Conservation (phyloP, 208 protist genomes). For the Crithidia bombi region DNA sequence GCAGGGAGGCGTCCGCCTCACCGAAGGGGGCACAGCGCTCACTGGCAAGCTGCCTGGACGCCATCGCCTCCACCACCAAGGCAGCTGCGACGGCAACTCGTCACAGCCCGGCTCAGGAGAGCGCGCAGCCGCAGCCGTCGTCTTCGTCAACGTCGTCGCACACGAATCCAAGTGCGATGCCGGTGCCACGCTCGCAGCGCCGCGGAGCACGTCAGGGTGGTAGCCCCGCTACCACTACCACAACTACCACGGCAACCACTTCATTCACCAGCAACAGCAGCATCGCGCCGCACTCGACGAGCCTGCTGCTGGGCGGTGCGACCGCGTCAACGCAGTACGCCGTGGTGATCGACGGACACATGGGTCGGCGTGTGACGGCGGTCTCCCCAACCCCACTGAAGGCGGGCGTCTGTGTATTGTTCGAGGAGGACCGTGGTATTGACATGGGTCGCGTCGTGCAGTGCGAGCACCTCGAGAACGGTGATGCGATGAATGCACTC, state of each 20-base stretch:
- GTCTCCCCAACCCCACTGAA: conserved; percentile 33
- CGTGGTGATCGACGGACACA: conserved; percentile 61
- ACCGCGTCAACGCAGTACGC: conserved; percentile 24
- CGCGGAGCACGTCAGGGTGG: conserved; percentile 7
- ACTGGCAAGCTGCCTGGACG: conserved; percentile 34
- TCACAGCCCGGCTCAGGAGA: neutral
- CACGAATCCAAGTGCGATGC: conserved; percentile 19
- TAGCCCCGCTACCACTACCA: too few relatives aligned
- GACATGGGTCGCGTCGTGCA: conserved; percentile 78
- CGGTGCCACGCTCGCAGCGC: conserved; percentile 27
- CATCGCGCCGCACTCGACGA: neutral
- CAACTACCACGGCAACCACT: neutral
- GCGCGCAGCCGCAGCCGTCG: neutral
- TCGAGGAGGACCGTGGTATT: conserved; percentile 79
- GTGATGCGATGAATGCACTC: conserved; percentile 9
- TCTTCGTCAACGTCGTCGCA: conserved; percentile 3
- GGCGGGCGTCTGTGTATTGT: conserved; percentile 64
- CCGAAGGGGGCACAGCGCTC: conserved; percentile 29
- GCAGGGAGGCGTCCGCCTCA: neutral
- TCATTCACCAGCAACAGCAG: conserved; percentile 11
- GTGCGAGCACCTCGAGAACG: conserved; percentile 30
- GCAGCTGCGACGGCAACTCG: neutral
- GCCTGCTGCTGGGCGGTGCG: conserved; percentile 5
- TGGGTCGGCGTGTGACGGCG: conserved; percentile 32
- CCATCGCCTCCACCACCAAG: conserved; percentile 14